Conservation (phyloP, 2,329 filamentous ascomycete species). For the Alternaria atra region DNA sequence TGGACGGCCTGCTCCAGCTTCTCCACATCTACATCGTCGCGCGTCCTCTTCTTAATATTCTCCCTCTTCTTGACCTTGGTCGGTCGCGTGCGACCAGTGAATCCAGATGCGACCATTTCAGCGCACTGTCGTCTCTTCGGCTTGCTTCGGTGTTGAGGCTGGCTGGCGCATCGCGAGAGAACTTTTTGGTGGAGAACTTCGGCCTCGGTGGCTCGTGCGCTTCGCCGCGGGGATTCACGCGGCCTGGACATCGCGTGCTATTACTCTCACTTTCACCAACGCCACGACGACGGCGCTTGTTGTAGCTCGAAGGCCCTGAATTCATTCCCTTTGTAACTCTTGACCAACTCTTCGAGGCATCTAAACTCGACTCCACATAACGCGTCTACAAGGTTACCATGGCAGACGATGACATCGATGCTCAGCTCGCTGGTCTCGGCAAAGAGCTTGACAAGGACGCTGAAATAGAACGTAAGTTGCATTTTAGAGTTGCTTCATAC, state of each 20-base stretch:
- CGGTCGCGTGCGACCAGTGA: conserved; percentile 56
- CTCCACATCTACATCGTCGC: conserved; percentile 60
- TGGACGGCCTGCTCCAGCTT: conserved; percentile 56
- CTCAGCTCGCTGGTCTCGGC: conserved; percentile 81
- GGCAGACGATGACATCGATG: conserved; percentile 66
- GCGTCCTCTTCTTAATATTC: conserved; percentile 63
- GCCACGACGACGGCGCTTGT: neutral
- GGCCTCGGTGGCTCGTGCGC: conserved; percentile 27
- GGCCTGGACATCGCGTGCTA: conserved; percentile 5
- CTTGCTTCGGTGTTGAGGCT: conserved; percentile 8
- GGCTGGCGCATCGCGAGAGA: conserved; percentile 27
- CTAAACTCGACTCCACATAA: neutral
- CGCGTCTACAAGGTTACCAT: conserved; percentile 41
- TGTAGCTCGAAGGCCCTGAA: neutral
- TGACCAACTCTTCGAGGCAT: no score
- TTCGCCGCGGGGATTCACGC: conserved; percentile 31
- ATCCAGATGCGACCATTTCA: conserved; percentile 42
- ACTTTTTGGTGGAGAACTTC: conserved; percentile 37
- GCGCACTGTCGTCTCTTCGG: conserved; percentile 12
- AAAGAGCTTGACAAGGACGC: conserved; percentile 97
- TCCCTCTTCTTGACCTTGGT: conserved; percentile 67
- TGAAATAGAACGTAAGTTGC: conserved; percentile 79
- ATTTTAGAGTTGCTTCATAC: neutral
- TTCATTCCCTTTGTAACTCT: no score
- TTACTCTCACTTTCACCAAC: conserved; percentile 1